A percentile compares a stretch with the other conserved stretches of the same genome.
These are phyloP conservation scores for Physaria fendleri DNA, from an alignment of 345 rosid genomes.

Conservation along the genomic window DNA sequence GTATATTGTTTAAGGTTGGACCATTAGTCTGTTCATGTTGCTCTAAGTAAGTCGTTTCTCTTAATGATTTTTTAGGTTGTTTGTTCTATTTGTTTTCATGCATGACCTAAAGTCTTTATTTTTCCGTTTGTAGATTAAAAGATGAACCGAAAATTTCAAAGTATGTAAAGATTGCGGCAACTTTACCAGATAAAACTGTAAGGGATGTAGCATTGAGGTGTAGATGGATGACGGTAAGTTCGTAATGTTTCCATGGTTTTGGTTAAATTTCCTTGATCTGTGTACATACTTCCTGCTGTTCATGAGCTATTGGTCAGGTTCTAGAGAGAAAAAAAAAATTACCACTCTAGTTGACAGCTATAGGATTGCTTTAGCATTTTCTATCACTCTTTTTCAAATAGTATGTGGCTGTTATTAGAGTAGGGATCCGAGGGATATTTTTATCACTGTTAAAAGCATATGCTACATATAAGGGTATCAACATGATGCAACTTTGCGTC, in stretches of 20 bases:
- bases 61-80: not conserved
- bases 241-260: not conserved
- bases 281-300: conserved; percentile 2
- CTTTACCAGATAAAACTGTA: conserved; percentile 76
- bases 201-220: conserved; percentile 99
- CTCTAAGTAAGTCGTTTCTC: not conserved
- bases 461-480: conserved; percentile 16
- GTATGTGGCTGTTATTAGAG: conserved; percentile 22
- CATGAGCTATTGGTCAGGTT: not conserved
- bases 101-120: not conserved
- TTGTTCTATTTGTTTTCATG: not conserved
- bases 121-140: conserved; percentile 39
- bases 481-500: conserved; percentile 17
- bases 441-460: conserved; percentile 18
- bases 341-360: conserved; percentile 14
- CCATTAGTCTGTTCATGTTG: conserved; percentile 1
- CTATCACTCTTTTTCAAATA: conserved; percentile 7
- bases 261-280: not conserved
- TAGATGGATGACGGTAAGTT: conserved; percentile 52
- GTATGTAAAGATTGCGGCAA: conserved; percentile 83
- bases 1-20: not conserved
- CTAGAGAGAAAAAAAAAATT: not conserved
- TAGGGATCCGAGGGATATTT: conserved; percentile 1
- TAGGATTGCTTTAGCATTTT: conserved; percentile 1
- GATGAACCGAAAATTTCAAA: conserved; percentile 74